Base-by-base conservation (phyloP, 2,329 filamentous ascomycete species). In the Cytospora leucostoma region DNA sequence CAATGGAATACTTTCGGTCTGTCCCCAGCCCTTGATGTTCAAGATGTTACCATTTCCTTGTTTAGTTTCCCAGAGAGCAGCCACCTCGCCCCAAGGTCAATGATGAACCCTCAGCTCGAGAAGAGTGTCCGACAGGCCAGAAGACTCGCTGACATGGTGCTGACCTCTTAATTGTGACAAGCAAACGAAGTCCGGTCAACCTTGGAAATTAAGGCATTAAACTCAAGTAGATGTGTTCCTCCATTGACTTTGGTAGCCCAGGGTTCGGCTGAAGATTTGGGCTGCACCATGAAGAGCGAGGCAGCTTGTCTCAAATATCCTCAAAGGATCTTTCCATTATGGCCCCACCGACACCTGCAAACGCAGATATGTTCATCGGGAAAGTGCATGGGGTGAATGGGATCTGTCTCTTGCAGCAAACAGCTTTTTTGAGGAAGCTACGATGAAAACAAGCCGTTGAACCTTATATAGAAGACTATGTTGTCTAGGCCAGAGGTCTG, bases 221-320 rank as follows among this genome's bases (percentile, higher is more conserved):
- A n/a, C n/a, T 19, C 17, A n/a, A n/a, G 7, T 7, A 27, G 17
- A n/a, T 7, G 7, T 44, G n/a, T 44, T 12, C 6, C 40, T 44
- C 6, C 17, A 44, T n/a, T 6, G n/a, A n/a, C 15, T n/a, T 8
- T 8, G 17, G 2, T n/a, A 44, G 17, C 7, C 15, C 7, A n/a
- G 40, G 40, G 8, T 19, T 5, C 40, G n/a, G 40, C 7, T 44
- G 40, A n/a, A 7, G 17, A 8, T n/a, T n/a, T 44, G 12, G 38
- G 38, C 38, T 40, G 15, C 38, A 40, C 3, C 12, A 40, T 40
- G n/a, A 11, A 27, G 19, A 7, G 49, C 35, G 38, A 35, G 37
- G 37, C 44, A 12, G 49, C 17, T n/a, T 57, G 58, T 64, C 47
- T 64, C 54, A 44, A 50, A 34, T 21, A 35, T 51, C 15, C 38